Base-by-base conservation (phyloP, 345 rosid species). In the Moringa oleifera region DNA sequence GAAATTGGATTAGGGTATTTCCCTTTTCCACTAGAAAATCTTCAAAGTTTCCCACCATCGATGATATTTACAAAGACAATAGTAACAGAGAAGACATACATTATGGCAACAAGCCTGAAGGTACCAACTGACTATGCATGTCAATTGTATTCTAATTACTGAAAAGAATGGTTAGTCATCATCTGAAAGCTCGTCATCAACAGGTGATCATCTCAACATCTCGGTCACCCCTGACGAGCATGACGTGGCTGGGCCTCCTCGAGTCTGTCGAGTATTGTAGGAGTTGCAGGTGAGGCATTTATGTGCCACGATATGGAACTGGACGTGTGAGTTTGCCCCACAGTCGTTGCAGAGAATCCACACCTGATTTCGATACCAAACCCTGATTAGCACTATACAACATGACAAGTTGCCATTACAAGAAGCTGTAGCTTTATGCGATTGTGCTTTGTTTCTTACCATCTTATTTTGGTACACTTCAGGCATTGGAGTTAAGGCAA, bases 311-410 rank as follows among this genome's bases (percentile, higher is more conserved):
- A 89, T 45, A 67, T 91, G 96, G 73, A 86, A 91, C 61, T 76
- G 81, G 18, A 87, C 89, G 0, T 72, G 74, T 9, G 85, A 75
- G 57, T 80, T 86, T 49, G 77, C 69, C 4, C 88, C 83, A 7
- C 96, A 91, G 54, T 91, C 98, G 20, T 91, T 89, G 87, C 96
- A 91, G 4, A 91, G 90, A 57, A 91, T 89, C 98, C 92, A 91
- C 19, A 88, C 83, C 91, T 89, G 57, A 53, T 18, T 53, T 49
- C 45, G 64, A 15, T 21, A 15, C 47, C 47, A 41, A 9, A 60
- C 1, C 60, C 22, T 53, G 23, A 45, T 22, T 2, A 50, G 41
- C 22, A 16, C 47, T 37, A 19, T 20, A 10, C 0, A 33, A 33
- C 6, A 49, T 4, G 52, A 24, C 37, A 23, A 25, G 12, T 51